These are phyloP conservation scores for Tinospora cordifolia DNA, from an alignment of 164 flowering plant species.

Conservation along the genomic window DNA sequence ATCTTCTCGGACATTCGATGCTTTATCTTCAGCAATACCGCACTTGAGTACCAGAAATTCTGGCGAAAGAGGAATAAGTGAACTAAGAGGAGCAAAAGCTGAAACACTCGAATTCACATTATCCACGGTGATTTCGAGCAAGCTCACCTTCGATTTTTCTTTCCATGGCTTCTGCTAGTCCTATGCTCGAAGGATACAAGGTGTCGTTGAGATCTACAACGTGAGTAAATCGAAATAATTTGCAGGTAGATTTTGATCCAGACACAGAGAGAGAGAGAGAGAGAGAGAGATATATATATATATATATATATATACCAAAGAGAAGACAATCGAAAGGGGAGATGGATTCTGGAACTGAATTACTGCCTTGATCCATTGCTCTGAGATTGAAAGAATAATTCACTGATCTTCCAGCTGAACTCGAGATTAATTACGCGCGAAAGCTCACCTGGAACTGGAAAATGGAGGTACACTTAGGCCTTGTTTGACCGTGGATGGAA, in stretches of 20 bases:
- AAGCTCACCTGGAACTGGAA: too few relatives aligned
- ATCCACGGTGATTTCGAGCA: background rate
- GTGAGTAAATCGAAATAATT: background rate
- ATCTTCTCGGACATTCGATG: slow-evolving; percentile 46
- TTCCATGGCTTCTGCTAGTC: slow-evolving; percentile 44
- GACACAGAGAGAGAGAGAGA: background rate
- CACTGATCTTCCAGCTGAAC: too few relatives aligned
- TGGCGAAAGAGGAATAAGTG: slow-evolving; percentile 16
- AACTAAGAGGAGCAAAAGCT: background rate
- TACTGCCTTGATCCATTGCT: slow-evolving; percentile 26
- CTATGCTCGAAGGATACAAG: slow-evolving; percentile 48
- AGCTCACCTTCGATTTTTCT: slow-evolving; percentile 63
- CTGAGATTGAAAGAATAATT: too few relatives aligned
- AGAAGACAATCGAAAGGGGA: slow-evolving; percentile 43
- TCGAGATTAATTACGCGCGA: too few relatives aligned
- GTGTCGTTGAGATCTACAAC: slow-evolving; percentile 79
- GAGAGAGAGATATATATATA: slow-evolving; percentile 2
- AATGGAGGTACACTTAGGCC: too few relatives aligned
- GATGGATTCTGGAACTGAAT: slow-evolving; percentile 9
- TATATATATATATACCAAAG: slow-evolving; percentile 34
- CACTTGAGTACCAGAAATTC: slow-evolving; percentile 64
- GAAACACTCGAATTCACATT: too few relatives aligned
- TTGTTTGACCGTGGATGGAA: too few relatives aligned
- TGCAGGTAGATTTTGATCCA: background rate
- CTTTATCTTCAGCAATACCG: slow-evolving; percentile 46